These are phyloP conservation scores for Cryphonectria parasitica DNA, from an alignment of 2,329 filamentous ascomycete genomes.

Conservation along the genomic window DNA sequence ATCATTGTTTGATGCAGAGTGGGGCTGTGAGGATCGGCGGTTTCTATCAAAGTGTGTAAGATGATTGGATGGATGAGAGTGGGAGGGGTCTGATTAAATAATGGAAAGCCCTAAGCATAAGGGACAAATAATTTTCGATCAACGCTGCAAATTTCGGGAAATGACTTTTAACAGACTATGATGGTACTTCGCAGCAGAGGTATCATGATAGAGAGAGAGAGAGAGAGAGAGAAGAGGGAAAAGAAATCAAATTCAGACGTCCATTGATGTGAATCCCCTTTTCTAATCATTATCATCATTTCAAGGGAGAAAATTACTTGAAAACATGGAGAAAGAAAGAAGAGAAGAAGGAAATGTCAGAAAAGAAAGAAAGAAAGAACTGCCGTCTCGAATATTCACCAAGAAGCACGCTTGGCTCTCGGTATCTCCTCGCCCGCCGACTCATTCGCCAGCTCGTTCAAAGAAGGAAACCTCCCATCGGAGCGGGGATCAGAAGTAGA, in stretches of 20 bases:
- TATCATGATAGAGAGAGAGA: neutral
- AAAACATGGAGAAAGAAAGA: too few relatives aligned
- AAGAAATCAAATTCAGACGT: neutral
- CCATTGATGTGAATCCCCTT: neutral
- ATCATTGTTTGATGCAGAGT: neutral
- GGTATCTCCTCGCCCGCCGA: neutral
- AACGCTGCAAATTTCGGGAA: neutral
- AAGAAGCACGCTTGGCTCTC: conserved; percentile 3
- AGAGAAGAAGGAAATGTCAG: too few relatives aligned
- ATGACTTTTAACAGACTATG: neutral
- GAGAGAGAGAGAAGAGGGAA: too few relatives aligned
- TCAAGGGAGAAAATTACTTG: neutral
- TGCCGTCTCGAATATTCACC: neutral
- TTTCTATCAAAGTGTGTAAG: neutral
- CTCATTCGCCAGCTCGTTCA: neutral
- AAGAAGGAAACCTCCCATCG: neutral
- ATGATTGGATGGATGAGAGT: neutral
- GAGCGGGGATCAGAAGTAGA: neutral
- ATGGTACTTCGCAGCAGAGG: neutral
- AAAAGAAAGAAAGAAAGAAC: neutral
- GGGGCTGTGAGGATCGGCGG: neutral
- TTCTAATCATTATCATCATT: neutral
- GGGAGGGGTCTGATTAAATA: neutral
- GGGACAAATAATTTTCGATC: neutral
- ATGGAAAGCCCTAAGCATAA: neutral